Evolutionary conservation across 805 yeast genomes (phyloP), one percentile per base, ranked within the genome.

Genomic region (Lipomyces kockii): DNA sequence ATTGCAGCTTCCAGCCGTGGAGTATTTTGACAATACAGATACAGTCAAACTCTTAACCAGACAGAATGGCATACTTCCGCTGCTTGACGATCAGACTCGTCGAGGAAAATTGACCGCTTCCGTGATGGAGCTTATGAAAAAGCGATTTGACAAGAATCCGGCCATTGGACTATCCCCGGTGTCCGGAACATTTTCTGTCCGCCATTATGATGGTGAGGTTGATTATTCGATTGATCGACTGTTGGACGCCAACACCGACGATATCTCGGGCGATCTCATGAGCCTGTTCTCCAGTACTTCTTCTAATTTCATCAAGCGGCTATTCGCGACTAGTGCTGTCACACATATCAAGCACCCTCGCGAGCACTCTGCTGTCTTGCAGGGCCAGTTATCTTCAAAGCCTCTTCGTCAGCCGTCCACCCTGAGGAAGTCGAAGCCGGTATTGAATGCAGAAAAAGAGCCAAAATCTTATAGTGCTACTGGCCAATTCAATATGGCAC

Each of bases 161-260:
- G 68, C 68, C 5, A 17, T 68, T 14, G 57, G 51, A 17, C 22
- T 66, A 29, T 60, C 65, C n/a, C 62, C 73, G 2, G 68, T 74
- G 6, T 70, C 76, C 11, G 65, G 71, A 32, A 61, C 74, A 7
- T 86, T 86, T 71, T 76, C 84, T 9, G 81, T 86, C 9, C 80
- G 84, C 52, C 89, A 86, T 74, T 86, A 83, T 72, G 87, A 87
- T 55, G 89, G 88, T 11, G 82, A 81, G 68, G 88, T 86, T 29
- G 87, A 83, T 70, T 86, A 86, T 72, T 78, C 83, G 49, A 83
- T 83, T 29, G 84, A 82, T 43, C 80, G 80, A 64, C 79, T 88
- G 80, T 75, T 86, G 27, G 83, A 82, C 55, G 84, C 85, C 67
- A 84, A 85, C 70, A 80, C 81, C 29, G 89, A 86, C 71, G 83